Percentiles rank a stretch among this genome's conserved stretches.
phyloP scores from a whole-genome alignment of 2,329 filamentous ascomycete species.

The Xylariomycetidae sp. region DNA sequence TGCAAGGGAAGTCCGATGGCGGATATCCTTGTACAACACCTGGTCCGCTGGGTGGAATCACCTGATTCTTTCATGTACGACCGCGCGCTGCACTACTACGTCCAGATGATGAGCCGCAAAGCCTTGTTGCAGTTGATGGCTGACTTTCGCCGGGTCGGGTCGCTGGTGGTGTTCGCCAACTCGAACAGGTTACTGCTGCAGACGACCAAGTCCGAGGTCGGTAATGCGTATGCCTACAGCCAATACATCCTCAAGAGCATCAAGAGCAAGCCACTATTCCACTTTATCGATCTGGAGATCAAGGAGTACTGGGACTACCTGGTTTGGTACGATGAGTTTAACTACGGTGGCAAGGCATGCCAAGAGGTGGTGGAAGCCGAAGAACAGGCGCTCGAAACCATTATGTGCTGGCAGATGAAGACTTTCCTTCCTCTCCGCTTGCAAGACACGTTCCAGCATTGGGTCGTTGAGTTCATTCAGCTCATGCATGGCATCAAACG shows the following conservation, averaged over 20 bases:
- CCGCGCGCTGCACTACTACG: slow-evolving; percentile 88
- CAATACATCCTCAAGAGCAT: slow-evolving; percentile 98
- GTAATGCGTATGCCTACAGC: slow-evolving; percentile 92
- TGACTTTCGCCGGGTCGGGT: slow-evolving; percentile 91
- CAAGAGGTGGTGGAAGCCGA: slow-evolving; percentile 67
- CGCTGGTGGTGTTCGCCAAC: slow-evolving; percentile 91
- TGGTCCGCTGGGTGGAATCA: slow-evolving; percentile 95
- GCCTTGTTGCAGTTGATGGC: slow-evolving; percentile 95
- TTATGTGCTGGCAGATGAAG: slow-evolving; percentile 98
- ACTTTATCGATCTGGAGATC: slow-evolving; percentile 94
- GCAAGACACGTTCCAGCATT: slow-evolving; percentile 81
- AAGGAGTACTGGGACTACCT: slow-evolving; percentile 99
- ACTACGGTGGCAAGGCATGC: slow-evolving; percentile 93
- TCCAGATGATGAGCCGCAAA: slow-evolving; percentile 97
- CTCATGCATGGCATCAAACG: slow-evolving; percentile 86
- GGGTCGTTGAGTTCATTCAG: slow-evolving; percentile 91
- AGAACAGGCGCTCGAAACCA: slow-evolving; percentile 74
- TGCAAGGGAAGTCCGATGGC: slow-evolving; percentile 89
- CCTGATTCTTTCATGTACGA: slow-evolving; percentile 94
- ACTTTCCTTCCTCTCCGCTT: slow-evolving; percentile 78
- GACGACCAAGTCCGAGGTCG: slow-evolving; percentile 93
- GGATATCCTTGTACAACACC: slow-evolving; percentile 93
- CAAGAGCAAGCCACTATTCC: slow-evolving; percentile 88
- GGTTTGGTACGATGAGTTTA: slow-evolving; percentile 98
- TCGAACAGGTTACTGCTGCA: slow-evolving; percentile 85